Evolutionary conservation across 345 rosid genomes (phyloP), one percentile per base, ranked within the genome.

Genomic region (Aquilaria malaccensis): DNA sequence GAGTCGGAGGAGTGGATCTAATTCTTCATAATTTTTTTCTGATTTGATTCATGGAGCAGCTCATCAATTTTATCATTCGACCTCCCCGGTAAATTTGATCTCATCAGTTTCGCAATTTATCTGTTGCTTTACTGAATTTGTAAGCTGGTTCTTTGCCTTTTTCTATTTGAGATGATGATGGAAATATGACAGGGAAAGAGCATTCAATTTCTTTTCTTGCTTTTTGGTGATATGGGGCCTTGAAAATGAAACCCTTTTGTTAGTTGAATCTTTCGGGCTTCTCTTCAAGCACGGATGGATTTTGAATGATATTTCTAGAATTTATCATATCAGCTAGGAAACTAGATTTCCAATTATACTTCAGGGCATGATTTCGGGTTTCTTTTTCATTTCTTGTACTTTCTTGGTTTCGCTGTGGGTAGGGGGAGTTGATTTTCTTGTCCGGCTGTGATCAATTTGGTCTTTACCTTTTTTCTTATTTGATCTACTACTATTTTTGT

Each of bases 61-160:
- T 94, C 68, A 84, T 94, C 31, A 94, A 78, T 87, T 94, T 94
- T 74, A 86, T 94, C 10, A 89, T 94, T 68, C 85, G 99, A 61
- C 99, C 99, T 60, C 95, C 99, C 76, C 86, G 99, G 99, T 89
- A 61, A 63, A 48, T 2, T 15, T 50, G 53, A 14, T 61, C 43
- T 37, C 43, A 22, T 22, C 43, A 5, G 7, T 9, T 37, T 37
- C 43, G 43, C 43, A 37, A 37, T 37, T 37, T 37, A 5, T 58
- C 9, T 33, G 10, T 33, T 43, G n/a, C 56, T 58, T 22, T 45
- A 29, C 70, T 58, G 14, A 10, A 6, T 73, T 71, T 58, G 14
- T 55, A 37, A 6, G 46, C 52, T 7, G 46, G 22, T 60, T 37
- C 13, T 33, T 6, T 15, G 5, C 59, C 22, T 15, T 11, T 10